A percentile compares a stretch with the other conserved stretches of the same genome.
Evolutionary conservation across 768 basidiomycete species (phyloP).

Genomic region (Candolleomyces eurysporus): DNA sequence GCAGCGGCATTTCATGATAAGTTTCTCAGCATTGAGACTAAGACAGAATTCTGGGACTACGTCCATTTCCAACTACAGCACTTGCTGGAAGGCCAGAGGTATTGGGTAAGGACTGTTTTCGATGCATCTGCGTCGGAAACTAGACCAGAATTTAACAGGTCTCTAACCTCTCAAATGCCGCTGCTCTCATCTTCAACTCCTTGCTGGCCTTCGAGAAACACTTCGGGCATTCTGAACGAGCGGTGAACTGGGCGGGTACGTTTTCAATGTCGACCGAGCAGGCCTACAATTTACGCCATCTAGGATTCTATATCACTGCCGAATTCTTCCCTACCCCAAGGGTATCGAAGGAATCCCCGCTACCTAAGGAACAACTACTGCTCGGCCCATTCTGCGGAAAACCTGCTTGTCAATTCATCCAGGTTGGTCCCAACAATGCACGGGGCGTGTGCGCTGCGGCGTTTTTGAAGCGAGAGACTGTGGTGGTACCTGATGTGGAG

Average conservation of each 20-base stretch:
- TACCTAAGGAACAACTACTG: constrained; percentile 41
- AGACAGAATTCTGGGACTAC: constrained; percentile 79
- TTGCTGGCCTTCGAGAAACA: constrained; percentile 62
- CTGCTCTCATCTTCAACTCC: constrained; percentile 77
- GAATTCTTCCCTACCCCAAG: constrained; percentile 55
- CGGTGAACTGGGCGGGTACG: constrained; percentile 95
- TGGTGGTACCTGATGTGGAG: constrained; percentile 78
- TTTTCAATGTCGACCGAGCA: constrained; percentile 4
- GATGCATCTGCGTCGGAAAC: constrained; percentile 3
- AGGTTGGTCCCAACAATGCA: constrained; percentile 46
- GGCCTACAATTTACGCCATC: neutral
- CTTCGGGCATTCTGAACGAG: constrained; percentile 62
- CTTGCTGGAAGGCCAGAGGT: constrained; percentile 64
- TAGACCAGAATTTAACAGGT: constrained; percentile 42
- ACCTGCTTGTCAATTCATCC: constrained; percentile 87
- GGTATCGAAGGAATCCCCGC: constrained; percentile 13
- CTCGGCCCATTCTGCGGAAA: constrained; percentile 88
- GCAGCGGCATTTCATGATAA: neutral
- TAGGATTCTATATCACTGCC: constrained; percentile 85
- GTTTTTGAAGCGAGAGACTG: constrained; percentile 51
- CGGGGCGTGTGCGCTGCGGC: constrained; percentile 88
- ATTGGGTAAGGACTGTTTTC: constrained; percentile 59
- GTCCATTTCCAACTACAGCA: constrained; percentile 59
- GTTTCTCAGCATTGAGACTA: constrained; percentile 57
- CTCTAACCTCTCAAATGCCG: constrained; percentile 83